Evolutionary conservation across 2,329 filamentous ascomycete genomes (phyloP).

Genomic region (Ophiostoma quercus): DNA sequence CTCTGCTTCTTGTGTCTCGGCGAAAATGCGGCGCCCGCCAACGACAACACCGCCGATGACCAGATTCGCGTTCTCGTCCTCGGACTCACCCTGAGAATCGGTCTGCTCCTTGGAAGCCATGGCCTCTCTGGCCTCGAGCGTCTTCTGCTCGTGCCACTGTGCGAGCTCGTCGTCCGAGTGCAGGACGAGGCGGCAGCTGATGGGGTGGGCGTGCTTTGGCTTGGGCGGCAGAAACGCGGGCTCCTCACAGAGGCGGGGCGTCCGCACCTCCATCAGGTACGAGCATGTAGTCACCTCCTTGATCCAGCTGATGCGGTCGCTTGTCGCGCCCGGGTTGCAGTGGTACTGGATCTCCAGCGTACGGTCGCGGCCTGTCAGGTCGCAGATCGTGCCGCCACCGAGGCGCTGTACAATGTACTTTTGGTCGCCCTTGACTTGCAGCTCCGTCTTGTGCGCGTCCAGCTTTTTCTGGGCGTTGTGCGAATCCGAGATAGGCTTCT

Average conservation of each 20-base stretch:
- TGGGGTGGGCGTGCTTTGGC: slow-evolving; percentile 68
- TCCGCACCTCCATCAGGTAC: slow-evolving; percentile 90
- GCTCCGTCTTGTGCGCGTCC: slow-evolving; percentile 50
- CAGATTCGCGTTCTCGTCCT: slow-evolving; percentile 27
- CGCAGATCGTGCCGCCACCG: slow-evolving; percentile 74
- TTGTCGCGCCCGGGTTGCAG: slow-evolving; percentile 68
- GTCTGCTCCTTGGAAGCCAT: slow-evolving; percentile 32
- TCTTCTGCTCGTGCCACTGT: slow-evolving; percentile 37
- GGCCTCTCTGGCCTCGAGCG: slow-evolving; percentile 37
- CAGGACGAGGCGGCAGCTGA: slow-evolving; percentile 70
- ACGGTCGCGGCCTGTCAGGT: slow-evolving; percentile 74
- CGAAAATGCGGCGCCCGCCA: slow-evolving; percentile 41
- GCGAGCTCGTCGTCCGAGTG: slow-evolving; percentile 45
- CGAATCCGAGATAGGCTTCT: slow-evolving; percentile 26
- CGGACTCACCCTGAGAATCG: background rate
- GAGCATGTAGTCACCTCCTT: slow-evolving; percentile 88
- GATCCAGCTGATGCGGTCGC: slow-evolving; percentile 81
- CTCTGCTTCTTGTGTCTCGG: background rate
- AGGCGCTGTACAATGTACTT: slow-evolving; percentile 81
- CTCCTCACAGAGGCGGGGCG: slow-evolving; percentile 80
- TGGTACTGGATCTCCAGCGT: slow-evolving; percentile 78
- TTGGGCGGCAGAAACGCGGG: slow-evolving; percentile 78
- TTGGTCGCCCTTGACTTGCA: slow-evolving; percentile 78
- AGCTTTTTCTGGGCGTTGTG: background rate
- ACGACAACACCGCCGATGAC: slow-evolving; percentile 52